Evolutionary conservation across 2,329 filamentous ascomycete species (phyloP).

Genomic region (Macrophomina tecta): DNA sequence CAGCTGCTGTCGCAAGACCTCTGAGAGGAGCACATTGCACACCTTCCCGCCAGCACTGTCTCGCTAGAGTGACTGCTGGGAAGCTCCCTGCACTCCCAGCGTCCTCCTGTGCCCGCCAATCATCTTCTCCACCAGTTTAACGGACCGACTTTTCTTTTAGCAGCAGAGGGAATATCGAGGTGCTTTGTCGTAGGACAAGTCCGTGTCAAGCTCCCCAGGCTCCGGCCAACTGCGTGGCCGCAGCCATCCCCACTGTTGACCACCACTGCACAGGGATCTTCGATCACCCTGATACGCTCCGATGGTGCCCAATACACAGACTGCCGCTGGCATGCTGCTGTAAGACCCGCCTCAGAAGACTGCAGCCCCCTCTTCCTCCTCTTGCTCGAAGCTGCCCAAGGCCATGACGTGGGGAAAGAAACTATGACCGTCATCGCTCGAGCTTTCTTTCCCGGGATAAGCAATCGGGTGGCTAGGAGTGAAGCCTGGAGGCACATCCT

Average conservation of each 20-base stretch:
- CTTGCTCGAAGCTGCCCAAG: conserved; percentile 26
- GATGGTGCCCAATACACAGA: conserved; percentile 27
- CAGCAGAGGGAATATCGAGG: neutral
- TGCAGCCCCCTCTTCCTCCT: conserved; percentile 1
- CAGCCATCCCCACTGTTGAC: conserved; percentile 10
- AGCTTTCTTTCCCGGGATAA: neutral
- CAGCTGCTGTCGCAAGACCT: conserved; percentile 16
- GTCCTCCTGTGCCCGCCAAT: conserved; percentile 18
- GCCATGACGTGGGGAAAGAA: conserved; percentile 6
- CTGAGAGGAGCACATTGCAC: conserved; percentile 7
- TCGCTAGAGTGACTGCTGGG: conserved; percentile 12
- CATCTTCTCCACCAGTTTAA: neutral
- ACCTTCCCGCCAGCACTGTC: conserved; percentile 7
- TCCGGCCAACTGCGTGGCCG: conserved; percentile 21
- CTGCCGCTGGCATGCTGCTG: conserved; percentile 23
- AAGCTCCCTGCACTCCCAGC: conserved; percentile 16
- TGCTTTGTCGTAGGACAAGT: conserved; percentile 25
- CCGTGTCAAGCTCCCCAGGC: conserved; percentile 13
- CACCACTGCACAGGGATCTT: conserved; percentile 23
- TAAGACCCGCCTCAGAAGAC: conserved; percentile 25
- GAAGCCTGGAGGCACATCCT: conserved; percentile 1
- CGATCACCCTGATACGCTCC: conserved; percentile 24
- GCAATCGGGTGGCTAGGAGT: neutral
- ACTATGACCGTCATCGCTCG: neutral
- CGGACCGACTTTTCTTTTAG: conserved; percentile 15